Conservation (phyloP, 768 basidiomycete genomes). For the Serendipita vermifera region DNA sequence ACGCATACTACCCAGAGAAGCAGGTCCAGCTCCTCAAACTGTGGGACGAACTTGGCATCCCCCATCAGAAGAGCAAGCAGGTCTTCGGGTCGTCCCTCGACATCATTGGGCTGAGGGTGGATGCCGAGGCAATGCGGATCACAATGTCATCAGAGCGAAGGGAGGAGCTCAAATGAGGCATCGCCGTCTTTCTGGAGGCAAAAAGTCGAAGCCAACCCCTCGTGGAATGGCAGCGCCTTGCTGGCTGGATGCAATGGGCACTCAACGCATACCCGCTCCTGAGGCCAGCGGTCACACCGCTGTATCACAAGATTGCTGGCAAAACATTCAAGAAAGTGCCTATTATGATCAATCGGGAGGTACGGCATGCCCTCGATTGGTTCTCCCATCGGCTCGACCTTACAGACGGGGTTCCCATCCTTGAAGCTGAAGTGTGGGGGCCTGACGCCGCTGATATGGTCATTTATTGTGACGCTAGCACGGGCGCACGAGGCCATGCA, state of each 20-base stretch:
- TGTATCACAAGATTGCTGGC: slow-evolving; percentile 28
- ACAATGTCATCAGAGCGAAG: slow-evolving; percentile 18
- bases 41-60: slow-evolving; percentile 30
- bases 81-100: slow-evolving; percentile 22
- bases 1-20: slow-evolving; percentile 19
- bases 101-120: slow-evolving; percentile 31
- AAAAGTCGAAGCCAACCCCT: slow-evolving; percentile 15
- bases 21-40: slow-evolving; percentile 28
- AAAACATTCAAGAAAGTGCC: too few relatives aligned
- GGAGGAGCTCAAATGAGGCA: slow-evolving; percentile 13
- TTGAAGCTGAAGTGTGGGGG: slow-evolving; percentile 9
- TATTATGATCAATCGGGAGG: too few relatives aligned
- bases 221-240: slow-evolving; percentile 21
- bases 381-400: too few relatives aligned
- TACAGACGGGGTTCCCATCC: slow-evolving; percentile 3
- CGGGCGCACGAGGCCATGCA: too few relatives aligned
- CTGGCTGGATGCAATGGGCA: slow-evolving; percentile 30
- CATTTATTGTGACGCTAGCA: slow-evolving; percentile 18
- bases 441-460: slow-evolving; percentile 9
- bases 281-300: slow-evolving; percentile 21
- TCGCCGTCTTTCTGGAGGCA: slow-evolving; percentile 15
- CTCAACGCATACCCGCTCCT: slow-evolving; percentile 31
- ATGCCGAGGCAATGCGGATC: slow-evolving; percentile 25
- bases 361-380: too few relatives aligned
- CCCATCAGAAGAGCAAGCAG: slow-evolving; percentile 31